A percentile compares a stretch with the other conserved stretches of the same genome.
Evolutionary conservation across 345 rosid genomes (phyloP).

Genomic region (Raphanus raphanistrum): DNA sequence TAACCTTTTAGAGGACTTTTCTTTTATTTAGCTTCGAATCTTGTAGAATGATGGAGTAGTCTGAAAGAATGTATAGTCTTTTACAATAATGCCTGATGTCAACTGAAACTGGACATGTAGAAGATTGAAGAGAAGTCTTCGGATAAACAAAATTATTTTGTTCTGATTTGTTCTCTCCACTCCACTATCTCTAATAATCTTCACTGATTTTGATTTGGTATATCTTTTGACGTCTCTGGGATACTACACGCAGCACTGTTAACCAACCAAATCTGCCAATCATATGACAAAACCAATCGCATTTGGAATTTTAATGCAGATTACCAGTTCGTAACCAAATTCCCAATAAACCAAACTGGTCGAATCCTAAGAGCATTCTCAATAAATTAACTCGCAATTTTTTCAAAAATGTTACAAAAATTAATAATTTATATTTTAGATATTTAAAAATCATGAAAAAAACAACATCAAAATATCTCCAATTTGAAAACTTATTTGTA

Average conservation of each 20-base stretch:
- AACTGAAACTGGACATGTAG: not conserved
- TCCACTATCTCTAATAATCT: constrained; percentile 2
- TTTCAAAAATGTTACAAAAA: no score
- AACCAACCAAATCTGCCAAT: not conserved
- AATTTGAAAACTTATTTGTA: not conserved
- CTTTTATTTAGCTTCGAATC: not conserved
- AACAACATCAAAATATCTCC: no score
- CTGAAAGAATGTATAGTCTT: not conserved
- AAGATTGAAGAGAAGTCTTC: not conserved
- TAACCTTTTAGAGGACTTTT: not conserved
- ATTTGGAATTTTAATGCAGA: not conserved
- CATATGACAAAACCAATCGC: not conserved
- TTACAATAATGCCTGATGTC: not conserved
- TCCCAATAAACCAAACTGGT: not conserved
- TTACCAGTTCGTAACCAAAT: not conserved
- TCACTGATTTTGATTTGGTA: constrained; percentile 1
- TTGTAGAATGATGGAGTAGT: not conserved
- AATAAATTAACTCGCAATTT: not conserved
- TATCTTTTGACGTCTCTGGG: constrained; percentile 14
- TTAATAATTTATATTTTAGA: no score
- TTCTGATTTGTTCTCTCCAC: not conserved
- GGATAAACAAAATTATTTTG: not conserved
- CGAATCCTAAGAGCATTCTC: not conserved
- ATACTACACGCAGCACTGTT: constrained; percentile 16
- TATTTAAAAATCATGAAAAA: no score